Percentiles rank a stretch among this genome's conserved stretches.
These are phyloP conservation scores for Venturiaceae sp. DNA, from an alignment of 2,329 filamentous ascomycete genomes.

Conservation along the genomic window DNA sequence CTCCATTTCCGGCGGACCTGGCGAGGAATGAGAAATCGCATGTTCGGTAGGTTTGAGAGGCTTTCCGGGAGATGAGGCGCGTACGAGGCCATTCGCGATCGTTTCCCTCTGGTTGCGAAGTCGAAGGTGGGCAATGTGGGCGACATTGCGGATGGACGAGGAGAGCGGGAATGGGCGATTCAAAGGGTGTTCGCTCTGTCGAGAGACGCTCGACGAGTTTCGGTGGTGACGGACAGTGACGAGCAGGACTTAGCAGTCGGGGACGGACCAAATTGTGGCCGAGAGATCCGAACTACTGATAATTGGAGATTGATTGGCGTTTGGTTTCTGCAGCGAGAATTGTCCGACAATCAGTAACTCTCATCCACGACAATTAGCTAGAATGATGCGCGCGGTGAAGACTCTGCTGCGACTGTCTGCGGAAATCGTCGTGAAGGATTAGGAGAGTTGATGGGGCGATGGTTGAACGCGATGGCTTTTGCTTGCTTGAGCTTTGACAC, in stretches of 20 bases:
- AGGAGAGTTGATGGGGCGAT: neutral
- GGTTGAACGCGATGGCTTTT: neutral
- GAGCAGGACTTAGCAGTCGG: too few species aligned
- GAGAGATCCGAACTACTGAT: neutral
- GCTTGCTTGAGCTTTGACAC: neutral
- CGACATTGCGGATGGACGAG: neutral
- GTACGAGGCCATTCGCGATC: neutral
- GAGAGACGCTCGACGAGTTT: neutral
- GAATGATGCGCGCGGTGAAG: neutral
- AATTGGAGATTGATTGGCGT: neutral
- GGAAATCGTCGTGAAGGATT: neutral
- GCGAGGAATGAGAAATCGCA: slow-evolving; percentile 43
- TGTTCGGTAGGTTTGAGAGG: slow-evolving; percentile 2
- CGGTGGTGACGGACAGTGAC: neutral
- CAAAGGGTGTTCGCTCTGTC: neutral
- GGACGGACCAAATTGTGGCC: neutral
- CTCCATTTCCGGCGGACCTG: slow-evolving; percentile 57
- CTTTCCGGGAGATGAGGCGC: neutral
- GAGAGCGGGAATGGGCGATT: neutral
- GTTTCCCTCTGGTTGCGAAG: neutral
- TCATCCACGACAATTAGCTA: neutral
- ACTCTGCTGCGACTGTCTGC: neutral
- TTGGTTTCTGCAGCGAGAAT: neutral
- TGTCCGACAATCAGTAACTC: neutral
- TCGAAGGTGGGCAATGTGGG: neutral